Evolutionary conservation across 2,329 filamentous ascomycete genomes (phyloP), one percentile per base, ranked within the genome.

Genomic region (Setomelanomma holmii): DNA sequence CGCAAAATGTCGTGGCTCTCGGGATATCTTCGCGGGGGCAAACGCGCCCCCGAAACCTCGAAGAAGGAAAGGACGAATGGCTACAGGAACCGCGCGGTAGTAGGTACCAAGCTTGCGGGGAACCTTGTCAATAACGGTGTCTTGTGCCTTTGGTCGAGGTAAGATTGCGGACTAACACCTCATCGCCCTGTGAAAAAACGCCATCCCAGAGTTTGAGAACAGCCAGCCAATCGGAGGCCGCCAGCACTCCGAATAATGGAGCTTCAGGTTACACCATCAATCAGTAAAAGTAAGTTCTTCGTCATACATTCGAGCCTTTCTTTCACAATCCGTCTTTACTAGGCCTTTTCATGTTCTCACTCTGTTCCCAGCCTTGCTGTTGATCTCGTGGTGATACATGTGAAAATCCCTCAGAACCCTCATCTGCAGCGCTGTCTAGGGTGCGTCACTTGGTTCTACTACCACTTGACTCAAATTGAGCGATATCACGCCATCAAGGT

Each of bases 11-110:
- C 56, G 60, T 53, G 40, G 3, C 10, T 30, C 2, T 27, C 46
- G n/a, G 8, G 48, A 38, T 5, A 33, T 49, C 49, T 50, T 48
- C 24, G 44, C 55, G 53, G 57, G 60, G 58, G 49, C 58, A 38
- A 48, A 41, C 40, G 55, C 54, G 65, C 66, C 67, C 66, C 62
- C 66, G 46, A 64, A 55, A 36, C 33, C 42, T 47, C 47, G 55
- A n/a, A 42, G 19, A 19, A 53, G 24, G 2, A 60, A 49, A 12
- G 56, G 53, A 40, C 51, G 60, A 61, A 72, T 71, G 62, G 53
- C 59, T 41, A 40, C 27, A 36, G 4, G n/a, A 14, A 10, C 34
- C 11, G 34, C 11, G 34, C 16, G 34, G 14, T 7, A 14, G 34
- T n/a, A 36, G 34, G 7, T 16, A n/a, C 34, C 14, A 36, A 17